Base-by-base conservation (phyloP, 257 asterid genomes). In the Craterostigma plantagineum region DNA sequence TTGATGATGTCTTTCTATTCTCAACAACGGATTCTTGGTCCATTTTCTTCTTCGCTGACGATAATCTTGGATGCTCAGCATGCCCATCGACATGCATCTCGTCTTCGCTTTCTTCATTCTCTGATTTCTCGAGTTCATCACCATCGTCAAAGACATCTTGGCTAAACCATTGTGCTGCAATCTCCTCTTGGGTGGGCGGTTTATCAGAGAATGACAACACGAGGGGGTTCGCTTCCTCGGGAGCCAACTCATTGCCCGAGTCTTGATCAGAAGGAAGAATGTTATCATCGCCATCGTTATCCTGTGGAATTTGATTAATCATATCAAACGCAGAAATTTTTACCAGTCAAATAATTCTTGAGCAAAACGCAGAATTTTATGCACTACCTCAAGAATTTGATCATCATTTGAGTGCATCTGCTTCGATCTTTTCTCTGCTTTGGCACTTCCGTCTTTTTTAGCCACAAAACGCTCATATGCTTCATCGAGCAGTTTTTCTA, bases 401-500 rank as follows among this genome's bases (percentile, higher is more conserved):
- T 59, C 70, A 30, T 77, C 83, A 30, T 59, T 61, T 1, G 70
- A 40, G 55, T 77, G 55, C 5, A 68, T 45, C 57, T 72, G 75
- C 61, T 75, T 90, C 43, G 84, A 43, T 30, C 92, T 63, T n/a
- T 83, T 60, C 95, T 83, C 62, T 77, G 94, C 50, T 56, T 77
- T 14, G n/a, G 91, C 55, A 52, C 80, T 80, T 38, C 99, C 99
- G 58, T 80, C n/a, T n/a, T n/a, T n/a, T n/a, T n/a, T n/a, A n/a
- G n/a, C n/a, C n/a, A n/a, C n/a, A n/a, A n/a, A n/a, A n/a, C n/a
- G n/a, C n/a, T n/a, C n/a, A n/a, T n/a, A n/a, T n/a, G n/a, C n/a
- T n/a, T n/a, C n/a, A n/a, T n/a, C n/a, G n/a, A n/a, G n/a, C n/a
- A n/a, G n/a, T n/a, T n/a, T n/a, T n/a, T n/a, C n/a, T n/a, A 79